Percentiles rank a stretch among this genome's conserved stretches.
These are phyloP conservation scores for Acanthamoeba royreba DNA, from an alignment of 208 protist genomes.

Conservation along the genomic window DNA sequence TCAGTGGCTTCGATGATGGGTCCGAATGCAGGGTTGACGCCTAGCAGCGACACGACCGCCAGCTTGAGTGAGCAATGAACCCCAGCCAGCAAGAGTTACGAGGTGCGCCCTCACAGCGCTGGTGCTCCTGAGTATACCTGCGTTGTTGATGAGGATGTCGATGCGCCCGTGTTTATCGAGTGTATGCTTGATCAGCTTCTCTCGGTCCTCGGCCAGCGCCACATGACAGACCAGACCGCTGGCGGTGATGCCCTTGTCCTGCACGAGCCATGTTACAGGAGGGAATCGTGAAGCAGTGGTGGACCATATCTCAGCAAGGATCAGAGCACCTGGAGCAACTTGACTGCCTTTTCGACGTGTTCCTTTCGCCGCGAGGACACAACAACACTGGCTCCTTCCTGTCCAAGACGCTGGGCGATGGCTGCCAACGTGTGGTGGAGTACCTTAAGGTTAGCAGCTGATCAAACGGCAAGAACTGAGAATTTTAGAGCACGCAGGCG, in stretches of 20 bases:
- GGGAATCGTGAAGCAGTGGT: neutral
- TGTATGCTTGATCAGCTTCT: neutral
- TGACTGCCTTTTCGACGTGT: neutral
- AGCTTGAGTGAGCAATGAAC: neutral
- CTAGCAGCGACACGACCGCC: neutral
- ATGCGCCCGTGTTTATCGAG: neutral
- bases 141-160: neutral
- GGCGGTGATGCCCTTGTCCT: neutral
- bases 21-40: neutral
- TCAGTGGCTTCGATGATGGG: neutral
- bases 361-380: neutral
- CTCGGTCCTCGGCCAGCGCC: neutral
- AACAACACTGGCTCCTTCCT: neutral
- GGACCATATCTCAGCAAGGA: neutral
- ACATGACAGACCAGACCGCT: neutral
- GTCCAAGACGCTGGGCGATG: neutral
- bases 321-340: neutral
- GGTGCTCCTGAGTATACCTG: neutral
- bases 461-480: neutral
- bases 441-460: too few species aligned
- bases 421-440: neutral
- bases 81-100: neutral
- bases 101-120: too few species aligned
- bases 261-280: neutral
- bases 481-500: neutral